Conservation (phyloP, 257 asterid species). For the Solanum verrucosum region DNA sequence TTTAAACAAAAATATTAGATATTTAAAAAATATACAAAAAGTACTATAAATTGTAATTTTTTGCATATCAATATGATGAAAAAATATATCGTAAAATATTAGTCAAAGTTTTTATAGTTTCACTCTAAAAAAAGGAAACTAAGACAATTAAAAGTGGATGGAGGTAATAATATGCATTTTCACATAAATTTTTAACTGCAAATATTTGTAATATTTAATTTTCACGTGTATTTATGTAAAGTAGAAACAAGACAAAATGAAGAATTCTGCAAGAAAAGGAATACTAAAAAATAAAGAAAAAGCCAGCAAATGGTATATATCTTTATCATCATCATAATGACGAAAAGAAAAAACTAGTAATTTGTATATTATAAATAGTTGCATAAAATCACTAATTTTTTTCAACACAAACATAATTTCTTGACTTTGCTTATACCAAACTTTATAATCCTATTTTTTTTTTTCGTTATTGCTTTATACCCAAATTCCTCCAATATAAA, state of each 20-base stretch:
- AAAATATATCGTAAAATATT: fast-evolving
- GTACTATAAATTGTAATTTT: too few relatives aligned
- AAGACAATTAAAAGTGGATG: neutral
- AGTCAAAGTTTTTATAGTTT: too few relatives aligned
- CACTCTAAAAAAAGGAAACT: neutral
- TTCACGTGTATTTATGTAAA: neutral
- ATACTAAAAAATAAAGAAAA: neutral
- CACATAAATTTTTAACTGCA: neutral
- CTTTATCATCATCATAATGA: neutral
- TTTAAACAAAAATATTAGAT: too few relatives aligned
- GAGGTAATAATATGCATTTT: neutral
- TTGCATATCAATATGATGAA: too few relatives aligned
- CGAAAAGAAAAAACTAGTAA: neutral
- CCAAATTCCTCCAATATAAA: neutral
- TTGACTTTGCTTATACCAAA: neutral
- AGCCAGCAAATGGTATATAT: neutral
- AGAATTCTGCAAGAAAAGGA: neutral
- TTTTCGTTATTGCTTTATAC: neutral
- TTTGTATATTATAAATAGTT: neutral
- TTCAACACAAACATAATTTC: neutral
- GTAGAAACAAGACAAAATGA: neutral
- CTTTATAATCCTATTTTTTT: neutral
- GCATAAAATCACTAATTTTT: neutral
- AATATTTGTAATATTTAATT: neutral
- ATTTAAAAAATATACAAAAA: too few relatives aligned